Conservation (phyloP, 495 filamentous ascomycete genomes). For the Daldinia decipiens region DNA sequence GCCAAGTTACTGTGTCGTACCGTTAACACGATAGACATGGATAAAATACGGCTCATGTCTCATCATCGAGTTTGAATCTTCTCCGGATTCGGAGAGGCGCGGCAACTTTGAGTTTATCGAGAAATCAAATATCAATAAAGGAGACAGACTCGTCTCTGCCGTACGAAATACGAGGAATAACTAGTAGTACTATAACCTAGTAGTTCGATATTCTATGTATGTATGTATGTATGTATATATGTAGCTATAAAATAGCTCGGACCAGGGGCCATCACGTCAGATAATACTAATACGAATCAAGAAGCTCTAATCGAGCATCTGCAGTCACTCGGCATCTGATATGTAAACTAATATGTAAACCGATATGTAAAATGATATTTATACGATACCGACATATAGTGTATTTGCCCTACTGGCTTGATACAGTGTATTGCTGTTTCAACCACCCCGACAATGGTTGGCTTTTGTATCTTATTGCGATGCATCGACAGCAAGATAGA, state of each 20-base stretch:
- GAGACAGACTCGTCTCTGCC: background rate
- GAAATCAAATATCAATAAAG: background rate
- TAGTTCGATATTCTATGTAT: no score
- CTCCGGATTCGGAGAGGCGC: slow-evolving; percentile 32
- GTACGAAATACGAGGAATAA: background rate
- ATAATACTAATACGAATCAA: slow-evolving; percentile 22
- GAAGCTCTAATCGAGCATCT: slow-evolving; percentile 12
- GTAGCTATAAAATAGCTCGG: background rate
- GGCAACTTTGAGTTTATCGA: background rate
- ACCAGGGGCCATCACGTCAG: slow-evolving; percentile 37
- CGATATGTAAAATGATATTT: background rate
- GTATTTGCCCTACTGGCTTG: background rate
- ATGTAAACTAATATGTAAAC: background rate
- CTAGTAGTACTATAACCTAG: no score
- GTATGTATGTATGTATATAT: no score
- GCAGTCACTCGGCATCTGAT: slow-evolving; percentile 25
- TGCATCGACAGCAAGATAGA: slow-evolving; percentile 26
- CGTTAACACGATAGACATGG: slow-evolving; percentile 20
- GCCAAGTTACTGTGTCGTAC: slow-evolving; percentile 17
- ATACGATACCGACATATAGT: background rate
- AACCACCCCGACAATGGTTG: slow-evolving; percentile 17
- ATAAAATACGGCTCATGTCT: background rate
- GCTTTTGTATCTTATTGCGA: slow-evolving; percentile 8
- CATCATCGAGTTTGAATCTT: slow-evolving; percentile 1
- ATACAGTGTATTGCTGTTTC: background rate